Conservation (phyloP, 345 rosid species). For the Melaleuca alternifolia region DNA sequence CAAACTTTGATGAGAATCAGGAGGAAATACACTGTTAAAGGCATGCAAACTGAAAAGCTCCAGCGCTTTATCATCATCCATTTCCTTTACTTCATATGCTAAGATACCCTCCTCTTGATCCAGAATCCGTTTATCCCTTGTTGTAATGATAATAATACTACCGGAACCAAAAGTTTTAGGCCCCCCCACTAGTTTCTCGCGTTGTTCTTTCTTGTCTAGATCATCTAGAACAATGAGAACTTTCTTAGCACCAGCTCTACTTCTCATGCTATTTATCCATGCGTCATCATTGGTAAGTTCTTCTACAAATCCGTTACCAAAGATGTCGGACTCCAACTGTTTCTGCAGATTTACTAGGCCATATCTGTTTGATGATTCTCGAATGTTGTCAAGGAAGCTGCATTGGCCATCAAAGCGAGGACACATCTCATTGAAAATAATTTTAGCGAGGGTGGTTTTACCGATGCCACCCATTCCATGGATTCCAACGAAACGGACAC, state of each 20-base stretch:
- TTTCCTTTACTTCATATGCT: background rate
- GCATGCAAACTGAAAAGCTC: background rate
- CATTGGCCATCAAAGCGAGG: background rate
- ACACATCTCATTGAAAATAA: background rate
- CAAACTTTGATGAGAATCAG: fast-evolving
- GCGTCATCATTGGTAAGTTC: fast-evolving
- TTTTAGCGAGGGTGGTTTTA: background rate
- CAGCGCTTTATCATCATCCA: background rate
- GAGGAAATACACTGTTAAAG: fast-evolving
- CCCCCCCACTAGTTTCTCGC: fast-evolving
- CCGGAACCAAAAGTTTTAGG: fast-evolving
- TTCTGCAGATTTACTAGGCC: background rate
- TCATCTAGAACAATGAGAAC: background rate
- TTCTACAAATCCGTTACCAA: background rate
- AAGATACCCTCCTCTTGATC: background rate
- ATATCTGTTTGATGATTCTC: fast-evolving
- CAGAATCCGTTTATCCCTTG: fast-evolving
- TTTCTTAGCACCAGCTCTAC: background rate
- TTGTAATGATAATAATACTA: background rate
- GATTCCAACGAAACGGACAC: background rate
- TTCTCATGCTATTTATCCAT: fast-evolving
- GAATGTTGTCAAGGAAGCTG: background rate
- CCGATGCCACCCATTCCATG: background rate
- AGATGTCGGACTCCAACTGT: background rate
- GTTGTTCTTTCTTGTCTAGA: background rate